Percentiles rank a stretch among this genome's conserved stretches.
Conservation (phyloP, 306 rosid genomes). For the Prunus fruticosa region DNA sequence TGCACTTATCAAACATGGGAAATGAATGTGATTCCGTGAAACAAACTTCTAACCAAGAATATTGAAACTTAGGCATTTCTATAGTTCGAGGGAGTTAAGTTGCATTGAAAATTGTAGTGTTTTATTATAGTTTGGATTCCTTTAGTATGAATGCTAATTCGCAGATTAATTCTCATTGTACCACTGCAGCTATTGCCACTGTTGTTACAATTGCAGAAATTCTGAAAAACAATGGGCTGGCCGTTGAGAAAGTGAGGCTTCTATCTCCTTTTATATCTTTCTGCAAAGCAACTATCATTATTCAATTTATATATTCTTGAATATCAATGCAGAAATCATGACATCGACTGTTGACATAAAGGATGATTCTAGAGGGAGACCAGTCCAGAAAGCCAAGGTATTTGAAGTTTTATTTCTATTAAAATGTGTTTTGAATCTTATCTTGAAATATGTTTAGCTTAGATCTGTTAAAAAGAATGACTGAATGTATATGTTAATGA, state of each 20-base stretch:
- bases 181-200: conserved; percentile 47
- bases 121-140: not conserved
- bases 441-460: not conserved
- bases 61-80: not conserved
- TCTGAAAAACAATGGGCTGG: conserved; percentile 48
- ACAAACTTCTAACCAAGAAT: not conserved
- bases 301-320: not conserved
- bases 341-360: conserved; percentile 50
- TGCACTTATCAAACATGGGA: not conserved
- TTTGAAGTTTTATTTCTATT: not conserved
- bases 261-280: not conserved
- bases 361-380: conserved; percentile 49
- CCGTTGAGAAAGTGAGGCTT: conserved; percentile 41
- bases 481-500: not conserved
- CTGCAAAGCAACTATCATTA: not conserved
- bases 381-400: conserved; percentile 30
- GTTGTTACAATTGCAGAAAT: conserved; percentile 49
- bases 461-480: not conserved
- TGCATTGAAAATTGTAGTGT: not conserved
- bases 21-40: not conserved
- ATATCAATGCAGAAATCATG: conserved; percentile 32
- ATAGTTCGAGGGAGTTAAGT: not conserved
- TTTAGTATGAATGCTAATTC: not conserved
- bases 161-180: not conserved
- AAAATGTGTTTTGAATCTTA: not conserved